Percentiles rank a stretch among this genome's conserved stretches.
Evolutionary conservation across 208 protist species (phyloP).

Genomic region (Leishmania amazonensis): DNA sequence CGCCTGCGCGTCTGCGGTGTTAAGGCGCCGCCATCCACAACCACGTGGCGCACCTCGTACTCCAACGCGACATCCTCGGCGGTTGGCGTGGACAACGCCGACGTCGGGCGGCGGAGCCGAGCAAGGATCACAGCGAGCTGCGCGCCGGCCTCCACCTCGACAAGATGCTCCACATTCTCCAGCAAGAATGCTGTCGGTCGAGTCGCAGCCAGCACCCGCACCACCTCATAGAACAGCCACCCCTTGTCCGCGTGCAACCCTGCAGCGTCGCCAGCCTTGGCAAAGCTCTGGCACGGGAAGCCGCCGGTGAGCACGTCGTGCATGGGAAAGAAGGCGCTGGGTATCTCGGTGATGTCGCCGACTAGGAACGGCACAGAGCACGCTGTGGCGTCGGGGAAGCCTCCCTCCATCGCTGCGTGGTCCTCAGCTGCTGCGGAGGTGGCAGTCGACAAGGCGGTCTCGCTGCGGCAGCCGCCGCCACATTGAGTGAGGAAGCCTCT

Average conservation of each 20-base stretch:
- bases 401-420: neutral
- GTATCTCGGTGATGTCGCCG: slow-evolving; percentile 76
- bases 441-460: neutral
- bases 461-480: neutral
- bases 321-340: slow-evolving; percentile 47
- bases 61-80: neutral
- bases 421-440: slow-evolving; percentile 4
- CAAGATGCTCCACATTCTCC: slow-evolving; percentile 81
- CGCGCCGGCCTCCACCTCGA: slow-evolving; percentile 50
- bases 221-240: slow-evolving; percentile 77
- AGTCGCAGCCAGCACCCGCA: slow-evolving; percentile 55
- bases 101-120: slow-evolving; percentile 29
- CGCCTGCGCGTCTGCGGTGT: slow-evolving; percentile 62
- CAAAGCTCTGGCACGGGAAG: slow-evolving; percentile 89
- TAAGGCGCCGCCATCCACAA: slow-evolving; percentile 58
- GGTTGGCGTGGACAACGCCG: neutral
- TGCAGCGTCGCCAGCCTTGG: slow-evolving; percentile 48
- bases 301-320: slow-evolving; percentile 83
- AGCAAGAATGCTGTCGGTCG: slow-evolving; percentile 68
- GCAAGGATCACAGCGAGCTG: slow-evolving; percentile 49
- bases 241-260: slow-evolving; percentile 64
- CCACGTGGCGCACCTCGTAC: slow-evolving; percentile 41
- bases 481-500: neutral
- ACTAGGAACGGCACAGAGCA: slow-evolving; percentile 24
- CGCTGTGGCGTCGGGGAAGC: neutral